Percentiles rank a stretch among this genome's conserved stretches.
phyloP scores from a whole-genome alignment of 306 rosid species.

The Arachis hypogaea region DNA sequence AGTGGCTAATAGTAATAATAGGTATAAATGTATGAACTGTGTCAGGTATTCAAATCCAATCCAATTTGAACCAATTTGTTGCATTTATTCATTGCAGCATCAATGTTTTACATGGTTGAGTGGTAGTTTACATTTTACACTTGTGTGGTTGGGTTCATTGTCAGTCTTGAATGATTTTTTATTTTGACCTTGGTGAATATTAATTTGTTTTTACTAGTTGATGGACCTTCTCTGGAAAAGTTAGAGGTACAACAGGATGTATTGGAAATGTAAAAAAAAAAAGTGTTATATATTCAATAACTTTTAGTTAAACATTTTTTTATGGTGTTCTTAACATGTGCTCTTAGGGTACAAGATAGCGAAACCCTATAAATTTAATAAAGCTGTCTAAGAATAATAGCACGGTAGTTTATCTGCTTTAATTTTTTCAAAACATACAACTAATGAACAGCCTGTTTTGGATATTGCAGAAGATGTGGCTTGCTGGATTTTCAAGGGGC shows the following conservation, averaged over 20 bases:
- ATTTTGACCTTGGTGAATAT: background rate
- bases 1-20: background rate
- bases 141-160: background rate
- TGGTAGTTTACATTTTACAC: background rate
- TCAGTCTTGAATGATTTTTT: background rate
- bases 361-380: background rate
- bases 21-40: constrained; percentile 2
- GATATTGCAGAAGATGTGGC: constrained; percentile 90
- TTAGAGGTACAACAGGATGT: background rate
- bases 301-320: too few species aligned
- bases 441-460: constrained; percentile 23
- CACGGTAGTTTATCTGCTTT: constrained; percentile 19
- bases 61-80: background rate
- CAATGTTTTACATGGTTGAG: background rate
- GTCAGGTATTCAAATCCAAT: background rate
- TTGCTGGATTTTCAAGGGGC: constrained; percentile 97
- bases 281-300: too few species aligned
- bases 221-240: constrained; percentile 4
- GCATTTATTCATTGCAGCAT: constrained; percentile 19
- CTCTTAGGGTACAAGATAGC: too few species aligned
- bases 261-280: too few species aligned
- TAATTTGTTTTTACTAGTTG: constrained; percentile 3
- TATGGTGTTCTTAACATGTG: too few species aligned
- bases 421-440: constrained; percentile 23
- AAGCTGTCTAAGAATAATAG: constrained; percentile 7